phyloP scores from a whole-genome alignment of 2,329 filamentous ascomycete genomes.

The Bipolaris sorokiniana region DNA sequence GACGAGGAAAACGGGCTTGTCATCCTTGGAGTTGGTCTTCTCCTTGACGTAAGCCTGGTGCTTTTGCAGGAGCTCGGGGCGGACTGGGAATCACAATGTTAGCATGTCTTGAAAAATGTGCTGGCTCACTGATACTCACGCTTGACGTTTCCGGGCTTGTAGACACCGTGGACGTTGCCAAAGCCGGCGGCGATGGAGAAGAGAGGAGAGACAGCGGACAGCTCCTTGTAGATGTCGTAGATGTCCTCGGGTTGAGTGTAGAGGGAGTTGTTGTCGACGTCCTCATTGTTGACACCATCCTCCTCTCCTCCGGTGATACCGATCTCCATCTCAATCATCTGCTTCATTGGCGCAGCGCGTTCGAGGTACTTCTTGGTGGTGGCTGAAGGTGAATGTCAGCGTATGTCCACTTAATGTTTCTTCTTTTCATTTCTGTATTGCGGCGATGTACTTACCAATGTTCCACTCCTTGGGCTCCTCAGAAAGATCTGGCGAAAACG shows the following conservation, averaged over 20 bases:
- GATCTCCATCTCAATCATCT: conserved; percentile 98
- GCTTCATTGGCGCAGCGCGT: conserved; percentile 91
- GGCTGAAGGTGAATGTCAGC: conserved; percentile 45
- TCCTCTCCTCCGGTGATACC: conserved; percentile 88
- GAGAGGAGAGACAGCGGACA: conserved; percentile 84
- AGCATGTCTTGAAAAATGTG: not conserved
- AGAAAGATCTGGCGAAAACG: conserved; percentile 60
- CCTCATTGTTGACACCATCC: conserved; percentile 71
- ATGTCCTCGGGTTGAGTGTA: conserved; percentile 34
- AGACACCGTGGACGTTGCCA: conserved; percentile 88
- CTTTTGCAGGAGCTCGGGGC: conserved; percentile 94
- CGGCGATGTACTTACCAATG: conserved; percentile 56
- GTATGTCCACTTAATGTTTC: no score
- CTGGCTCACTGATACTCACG: conserved; percentile 38
- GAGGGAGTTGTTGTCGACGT: conserved; percentile 69
- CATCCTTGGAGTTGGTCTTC: conserved; percentile 54
- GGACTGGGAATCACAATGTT: conserved; percentile 54
- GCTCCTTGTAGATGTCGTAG: conserved; percentile 60
- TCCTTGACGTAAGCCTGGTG: conserved; percentile 92
- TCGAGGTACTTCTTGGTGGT: conserved; percentile 80
- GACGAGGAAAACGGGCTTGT: conserved; percentile 89
- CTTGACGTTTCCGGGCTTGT: conserved; percentile 53
- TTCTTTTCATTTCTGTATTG: not conserved
- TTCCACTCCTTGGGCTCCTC: conserved; percentile 84
- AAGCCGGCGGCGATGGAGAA: conserved; percentile 87